Base-by-base conservation (phyloP, 768 basidiomycete genomes). In the Ramaria sp. region DNA sequence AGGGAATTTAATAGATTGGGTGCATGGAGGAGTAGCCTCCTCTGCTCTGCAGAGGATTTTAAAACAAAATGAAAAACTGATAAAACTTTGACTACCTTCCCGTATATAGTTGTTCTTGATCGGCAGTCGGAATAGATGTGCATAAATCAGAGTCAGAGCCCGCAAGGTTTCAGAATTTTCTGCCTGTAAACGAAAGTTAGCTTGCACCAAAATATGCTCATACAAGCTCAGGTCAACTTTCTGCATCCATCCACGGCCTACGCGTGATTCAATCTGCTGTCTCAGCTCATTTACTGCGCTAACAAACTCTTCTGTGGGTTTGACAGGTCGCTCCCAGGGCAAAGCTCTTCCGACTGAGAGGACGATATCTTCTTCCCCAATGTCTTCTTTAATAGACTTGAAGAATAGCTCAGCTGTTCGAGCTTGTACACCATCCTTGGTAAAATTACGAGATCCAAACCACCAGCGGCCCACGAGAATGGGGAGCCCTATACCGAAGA, bases 381-480 rank as follows among this genome's bases (percentile, higher is more conserved):
- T 83, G 24, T 85, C 82, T 63, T 99, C 95, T 27, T 76, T 79
- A n/a, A 97, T 61, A 3, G 76, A 72, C 65, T 86, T 89, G 82
- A 96, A 99, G 72, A 92, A 92, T 0, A 76, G 72, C 28, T 90
- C 82, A 2, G 95, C 95, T 0, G 91, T 88, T 38, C 72, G 73
- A 22, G 83, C 80, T 57, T 89, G 73, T 54, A 96, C 76, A 39
- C 92, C 91, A 59, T 99, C 96, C 67, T 96, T 94, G 15, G 96
- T 99, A 67, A 79, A 83, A 59, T 81, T 75, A 55, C 88, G 77
- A 61, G 82, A 88, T 3, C 91, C 89, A 63, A 97, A 99, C 96
- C 96, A 99, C 96, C 96, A 98, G 32, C 83, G 79, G 13, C 91
- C 87, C 51, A 99, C 95, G 44, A 95, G 73, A 37, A 77, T 78